These are phyloP conservation scores for Vanrija sp. DNA, from an alignment of 1,284 basidiomycete species.

Conservation along the genomic window DNA sequence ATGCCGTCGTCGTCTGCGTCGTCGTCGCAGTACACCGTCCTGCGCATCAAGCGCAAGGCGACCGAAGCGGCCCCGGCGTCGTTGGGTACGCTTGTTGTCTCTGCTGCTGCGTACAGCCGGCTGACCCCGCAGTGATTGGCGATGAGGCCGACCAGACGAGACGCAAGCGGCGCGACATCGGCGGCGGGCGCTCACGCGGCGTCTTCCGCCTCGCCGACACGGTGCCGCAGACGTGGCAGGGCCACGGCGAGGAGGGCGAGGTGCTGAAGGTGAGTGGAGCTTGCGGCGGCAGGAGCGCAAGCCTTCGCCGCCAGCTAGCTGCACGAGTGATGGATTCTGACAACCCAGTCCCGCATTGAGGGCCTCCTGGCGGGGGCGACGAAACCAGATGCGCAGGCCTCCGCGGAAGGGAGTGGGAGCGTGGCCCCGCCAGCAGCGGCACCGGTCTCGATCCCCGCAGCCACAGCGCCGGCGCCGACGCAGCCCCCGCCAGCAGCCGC, in stretches of 20 bases:
- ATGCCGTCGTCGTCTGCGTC: no score
- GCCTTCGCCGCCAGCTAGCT: no score
- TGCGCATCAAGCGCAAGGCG: constrained; percentile 50
- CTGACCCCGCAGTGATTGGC: constrained; percentile 40
- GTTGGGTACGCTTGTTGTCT: constrained; percentile 30
- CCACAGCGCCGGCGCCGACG: neutral
- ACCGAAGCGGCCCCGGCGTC: constrained; percentile 47
- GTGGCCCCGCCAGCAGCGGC: neutral
- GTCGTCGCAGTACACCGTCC: constrained; percentile 34
- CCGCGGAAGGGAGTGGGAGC: neutral
- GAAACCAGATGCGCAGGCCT: neutral
- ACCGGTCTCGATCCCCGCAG: neutral
- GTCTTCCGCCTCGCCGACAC: constrained; percentile 50
- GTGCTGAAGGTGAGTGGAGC: constrained; percentile 31
- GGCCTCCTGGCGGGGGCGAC: constrained; percentile 5
- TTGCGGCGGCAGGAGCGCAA: no score
- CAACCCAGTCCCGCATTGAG: constrained; percentile 14
- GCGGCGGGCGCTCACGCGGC: constrained; percentile 24
- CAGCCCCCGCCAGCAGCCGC: neutral
- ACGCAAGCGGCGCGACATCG: constrained; percentile 29
- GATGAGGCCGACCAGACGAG: constrained; percentile 24
- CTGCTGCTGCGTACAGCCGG: neutral
- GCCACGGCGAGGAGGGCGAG: constrained; percentile 40
- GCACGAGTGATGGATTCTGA: neutral
- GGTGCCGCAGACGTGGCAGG: constrained; percentile 47